phyloP scores from a whole-genome alignment of 2,329 filamentous ascomycete species.

The Macrophomina tecta region DNA sequence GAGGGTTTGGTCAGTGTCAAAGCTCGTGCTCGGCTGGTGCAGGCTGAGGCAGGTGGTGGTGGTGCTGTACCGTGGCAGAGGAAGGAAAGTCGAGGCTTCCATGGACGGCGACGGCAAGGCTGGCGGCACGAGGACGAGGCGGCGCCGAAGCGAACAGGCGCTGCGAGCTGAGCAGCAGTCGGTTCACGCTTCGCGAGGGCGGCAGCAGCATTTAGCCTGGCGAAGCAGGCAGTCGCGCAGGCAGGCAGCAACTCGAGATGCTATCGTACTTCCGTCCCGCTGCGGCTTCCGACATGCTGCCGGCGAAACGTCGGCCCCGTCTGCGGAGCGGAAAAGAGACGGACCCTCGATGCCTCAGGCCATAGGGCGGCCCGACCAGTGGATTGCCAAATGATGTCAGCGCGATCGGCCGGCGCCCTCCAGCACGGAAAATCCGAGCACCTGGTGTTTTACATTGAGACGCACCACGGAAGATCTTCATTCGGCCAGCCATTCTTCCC shows the following conservation, averaged over 20 bases:
- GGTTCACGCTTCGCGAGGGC: constrained; percentile 4
- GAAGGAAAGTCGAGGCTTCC: neutral
- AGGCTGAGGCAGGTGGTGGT: neutral
- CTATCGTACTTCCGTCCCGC: neutral
- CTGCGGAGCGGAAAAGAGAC: neutral
- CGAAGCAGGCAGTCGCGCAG: neutral
- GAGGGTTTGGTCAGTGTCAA: neutral
- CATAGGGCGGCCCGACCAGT: neutral
- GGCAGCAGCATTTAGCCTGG: neutral
- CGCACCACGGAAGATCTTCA: constrained; percentile 21
- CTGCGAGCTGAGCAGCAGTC: neutral
- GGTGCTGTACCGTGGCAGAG: constrained; percentile 13
- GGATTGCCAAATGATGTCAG: constrained; percentile 9
- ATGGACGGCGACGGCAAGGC: constrained; percentile 20
- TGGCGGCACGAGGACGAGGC: neutral
- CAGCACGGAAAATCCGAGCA: neutral
- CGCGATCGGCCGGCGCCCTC: constrained; percentile 6
- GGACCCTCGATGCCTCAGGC: neutral
- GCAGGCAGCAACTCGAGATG: neutral
- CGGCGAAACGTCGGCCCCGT: constrained; percentile 3
- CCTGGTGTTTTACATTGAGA: constrained; percentile 19
- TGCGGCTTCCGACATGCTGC: neutral
- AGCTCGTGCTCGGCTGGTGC: neutral
- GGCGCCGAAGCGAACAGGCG: neutral
- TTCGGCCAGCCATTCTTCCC: constrained; percentile 2